These are phyloP conservation scores for Purpureocillium lavendulum DNA, from an alignment of 2,329 filamentous ascomycete genomes.

Conservation along the genomic window DNA sequence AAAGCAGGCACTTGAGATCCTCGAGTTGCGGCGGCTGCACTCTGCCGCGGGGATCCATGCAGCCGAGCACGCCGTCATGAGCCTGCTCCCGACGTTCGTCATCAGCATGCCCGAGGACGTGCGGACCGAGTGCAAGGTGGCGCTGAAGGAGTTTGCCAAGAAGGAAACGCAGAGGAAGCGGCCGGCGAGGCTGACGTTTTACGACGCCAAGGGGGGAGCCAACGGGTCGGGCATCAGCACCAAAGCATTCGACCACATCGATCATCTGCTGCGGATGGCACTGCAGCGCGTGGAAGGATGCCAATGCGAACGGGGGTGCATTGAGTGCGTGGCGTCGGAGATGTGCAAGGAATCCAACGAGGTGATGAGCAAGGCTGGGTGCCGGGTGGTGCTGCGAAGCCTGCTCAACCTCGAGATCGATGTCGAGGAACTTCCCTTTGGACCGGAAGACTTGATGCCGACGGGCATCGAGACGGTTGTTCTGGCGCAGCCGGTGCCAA, in stretches of 20 bases:
- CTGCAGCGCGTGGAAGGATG: constrained; percentile 70
- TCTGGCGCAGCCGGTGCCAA: constrained; percentile 57
- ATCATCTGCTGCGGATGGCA: constrained; percentile 67
- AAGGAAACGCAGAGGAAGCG: constrained; percentile 65
- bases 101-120: constrained; percentile 87
- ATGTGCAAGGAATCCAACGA: constrained; percentile 78
- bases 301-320: constrained; percentile 68
- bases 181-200: constrained; percentile 84
- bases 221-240: constrained; percentile 78
- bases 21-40: constrained; percentile 65
- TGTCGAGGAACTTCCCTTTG: constrained; percentile 77
- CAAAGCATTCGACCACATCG: constrained; percentile 90
- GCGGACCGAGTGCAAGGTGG: constrained; percentile 86
- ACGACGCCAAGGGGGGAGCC: constrained; percentile 85
- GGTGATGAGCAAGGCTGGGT: constrained; percentile 89
- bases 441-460: constrained; percentile 61
- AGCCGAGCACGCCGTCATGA: constrained; percentile 84
- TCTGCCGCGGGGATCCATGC: constrained; percentile 88
- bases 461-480: constrained; percentile 78
- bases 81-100: constrained; percentile 83
- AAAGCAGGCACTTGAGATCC: constrained; percentile 66
- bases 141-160: constrained; percentile 77
- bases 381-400: constrained; percentile 70
- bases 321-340: constrained; percentile 84
- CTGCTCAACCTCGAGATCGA: constrained; percentile 72